A percentile compares a stretch with the other conserved stretches of the same genome.
Conservation (phyloP, 179 eudicot species). For the Spergularia azorica region DNA sequence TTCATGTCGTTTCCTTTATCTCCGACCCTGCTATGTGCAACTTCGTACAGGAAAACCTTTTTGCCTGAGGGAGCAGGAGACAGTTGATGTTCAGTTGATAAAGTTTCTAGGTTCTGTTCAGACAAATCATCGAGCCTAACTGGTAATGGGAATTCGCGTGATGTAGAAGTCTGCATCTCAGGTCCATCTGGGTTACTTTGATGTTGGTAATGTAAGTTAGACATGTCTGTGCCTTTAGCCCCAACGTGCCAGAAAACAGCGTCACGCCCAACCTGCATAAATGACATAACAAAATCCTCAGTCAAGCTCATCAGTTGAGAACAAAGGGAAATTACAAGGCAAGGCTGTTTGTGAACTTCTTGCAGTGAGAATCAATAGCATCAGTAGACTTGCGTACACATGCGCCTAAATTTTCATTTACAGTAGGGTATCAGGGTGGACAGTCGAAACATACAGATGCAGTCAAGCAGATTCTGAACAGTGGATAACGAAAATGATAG, state of each 20-base stretch:
- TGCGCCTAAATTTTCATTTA: background rate
- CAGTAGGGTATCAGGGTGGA: no score
- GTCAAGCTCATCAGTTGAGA: background rate
- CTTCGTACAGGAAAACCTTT: conserved; percentile 58
- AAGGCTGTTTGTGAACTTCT: background rate
- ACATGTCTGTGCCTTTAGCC: conserved; percentile 40
- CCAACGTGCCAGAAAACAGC: conserved; percentile 55
- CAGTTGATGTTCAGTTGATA: conserved; percentile 24
- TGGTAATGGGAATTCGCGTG: conserved; percentile 21
- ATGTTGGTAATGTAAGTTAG: conserved; percentile 28
- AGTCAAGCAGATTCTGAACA: background rate
- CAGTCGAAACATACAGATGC: background rate
- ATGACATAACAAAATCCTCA: background rate
- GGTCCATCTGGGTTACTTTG: conserved; percentile 11
- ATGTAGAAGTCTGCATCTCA: conserved; percentile 13
- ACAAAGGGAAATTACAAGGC: background rate
- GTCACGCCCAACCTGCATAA: conserved; percentile 63
- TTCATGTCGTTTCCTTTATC: conserved; percentile 97
- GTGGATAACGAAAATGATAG: background rate
- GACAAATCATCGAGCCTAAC: conserved; percentile 23
- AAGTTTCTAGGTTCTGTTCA: conserved; percentile 20
- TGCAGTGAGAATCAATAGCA: background rate
- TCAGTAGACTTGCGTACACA: background rate
- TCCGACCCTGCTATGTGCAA: conserved; percentile 93
- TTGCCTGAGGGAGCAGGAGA: conserved; percentile 63